Base-by-base conservation (phyloP, 805 yeast genomes). In the Ogataea ramenticola region DNA sequence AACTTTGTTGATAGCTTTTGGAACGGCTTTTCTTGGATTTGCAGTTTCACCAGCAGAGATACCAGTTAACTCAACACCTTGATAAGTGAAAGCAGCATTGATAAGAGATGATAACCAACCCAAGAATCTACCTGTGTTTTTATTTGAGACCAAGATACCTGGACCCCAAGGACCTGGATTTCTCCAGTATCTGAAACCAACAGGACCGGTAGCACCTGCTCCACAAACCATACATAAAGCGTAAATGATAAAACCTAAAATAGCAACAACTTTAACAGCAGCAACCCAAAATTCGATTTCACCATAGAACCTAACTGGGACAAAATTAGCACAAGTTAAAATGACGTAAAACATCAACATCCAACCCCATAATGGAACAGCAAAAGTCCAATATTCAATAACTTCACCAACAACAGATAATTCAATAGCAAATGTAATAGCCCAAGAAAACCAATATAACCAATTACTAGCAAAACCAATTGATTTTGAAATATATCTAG, bases 181-280 rank as follows among this genome's bases (percentile, higher is more conserved):
- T 65, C 86, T 75, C 91, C 90, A 83, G 62, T 83, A 83, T 60
- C 87, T 72, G 71, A 83, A 83, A 14, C 90, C 90, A 34, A 83
- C 74, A 9, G 88, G 83, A 17, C 88, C 88, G 1, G 75, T 70
- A 1, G 36, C 34, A 54, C 86, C 85, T 14, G 82, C 88, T 65
- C 88, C 89, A 61, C 86, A 79, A 21, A 82, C 87, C 80, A 82
- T 82, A 61, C 77, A 71, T 43, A 82, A 64, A 29, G 80, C 79
- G 55, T 81, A 82, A 35, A 83, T 61, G 44, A 82, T 59, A 71
- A 82, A 82, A n/a, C 88, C 90, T 14, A 79, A 61, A 42, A 83
- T 79, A 39, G 89, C 86, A 35, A 81, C 47, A 35, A 83, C 82
- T 57, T 83, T 83, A 44, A 81, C 60, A 48, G 73, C 66, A 6